Conservation (phyloP, 306 rosid species). For the Quercus glauca region DNA sequence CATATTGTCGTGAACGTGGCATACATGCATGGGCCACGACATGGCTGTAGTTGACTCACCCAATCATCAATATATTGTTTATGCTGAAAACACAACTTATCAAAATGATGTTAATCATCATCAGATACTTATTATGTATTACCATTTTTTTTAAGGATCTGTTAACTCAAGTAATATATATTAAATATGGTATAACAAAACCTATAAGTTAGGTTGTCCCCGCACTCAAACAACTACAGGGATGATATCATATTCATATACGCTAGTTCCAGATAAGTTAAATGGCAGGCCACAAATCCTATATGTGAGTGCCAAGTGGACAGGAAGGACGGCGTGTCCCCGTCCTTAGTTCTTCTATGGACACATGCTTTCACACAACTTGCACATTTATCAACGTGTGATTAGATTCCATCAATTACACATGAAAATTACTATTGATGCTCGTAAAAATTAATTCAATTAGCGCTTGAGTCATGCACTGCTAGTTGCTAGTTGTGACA, state of each 20-base stretch:
- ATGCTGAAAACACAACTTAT: neutral
- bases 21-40: conserved; percentile 30
- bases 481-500: too few relatives aligned
- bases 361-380: too few relatives aligned
- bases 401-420: too few relatives aligned
- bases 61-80: neutral
- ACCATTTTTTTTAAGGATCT: neutral
- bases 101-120: neutral
- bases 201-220: conserved; percentile 30
- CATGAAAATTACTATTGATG: too few relatives aligned
- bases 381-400: too few relatives aligned
- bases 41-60: conserved; percentile 21
- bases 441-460: too few relatives aligned
- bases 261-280: neutral
- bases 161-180: neutral
- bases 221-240: conserved; percentile 12
- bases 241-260: conserved; percentile 10
- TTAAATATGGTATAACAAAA: conserved; percentile 19
- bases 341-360: too few relatives aligned
- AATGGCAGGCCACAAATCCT: neutral
- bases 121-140: neutral
- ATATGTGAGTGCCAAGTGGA: conserved; percentile 32
- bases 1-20: conserved; percentile 25
- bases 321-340: conserved; percentile 35
- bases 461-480: too few relatives aligned